Evolutionary conservation across 805 yeast species (phyloP), one percentile per base, ranked within the genome.

Genomic region (Wickerhamomyces pijperi): DNA sequence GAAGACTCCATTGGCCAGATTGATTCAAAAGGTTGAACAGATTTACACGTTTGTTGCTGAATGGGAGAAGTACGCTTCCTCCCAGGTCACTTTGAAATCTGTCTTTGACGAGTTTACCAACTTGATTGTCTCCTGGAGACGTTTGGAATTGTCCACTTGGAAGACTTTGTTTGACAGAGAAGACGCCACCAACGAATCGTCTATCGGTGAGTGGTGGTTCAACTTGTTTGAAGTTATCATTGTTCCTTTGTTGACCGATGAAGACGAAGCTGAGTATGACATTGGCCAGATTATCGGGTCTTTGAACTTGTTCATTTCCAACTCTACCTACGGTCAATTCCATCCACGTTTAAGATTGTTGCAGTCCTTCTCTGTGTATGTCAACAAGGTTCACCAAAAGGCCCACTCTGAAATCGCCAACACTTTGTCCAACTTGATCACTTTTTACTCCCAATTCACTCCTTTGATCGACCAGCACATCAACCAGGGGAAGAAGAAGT

Each of bases 11-110:
- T 60, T 92, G 28, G 88, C 88, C 9, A 72, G 82, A 47, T 68
- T 79, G 40, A 64, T 94, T 34, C 82, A 80, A 37, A 88, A 88
- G 58, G 61, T 86, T 28, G 98, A 92, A 59, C 95, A 84, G 53
- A 72, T 90, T 21, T 84, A 83, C 52, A 82, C 86, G 0, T 78
- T 74, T 52, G 68, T 88, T 44, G 70, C 80, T 19, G 97, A 92
- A 55, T 92, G 98, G 97, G 92, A 92, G 56, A 82, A 84, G 46
- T 87, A 83, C 59, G 95, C 97, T 1, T 76, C 87, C 21, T 68
- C 76, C 11, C 79, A 82, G 38, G 88, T 82, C 1, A 72, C 94
- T 1, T 61, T 92, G 38, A 63, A 63, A 32, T 51, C 49, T 1
- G 71, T 74, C 37, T 70, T 78, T 44, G 78, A 74, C 32, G 65